A percentile compares a stretch with the other conserved stretches of the same genome.
Evolutionary conservation across 805 yeast species (phyloP).

Genomic region (Jamesozyma rosinii): DNA sequence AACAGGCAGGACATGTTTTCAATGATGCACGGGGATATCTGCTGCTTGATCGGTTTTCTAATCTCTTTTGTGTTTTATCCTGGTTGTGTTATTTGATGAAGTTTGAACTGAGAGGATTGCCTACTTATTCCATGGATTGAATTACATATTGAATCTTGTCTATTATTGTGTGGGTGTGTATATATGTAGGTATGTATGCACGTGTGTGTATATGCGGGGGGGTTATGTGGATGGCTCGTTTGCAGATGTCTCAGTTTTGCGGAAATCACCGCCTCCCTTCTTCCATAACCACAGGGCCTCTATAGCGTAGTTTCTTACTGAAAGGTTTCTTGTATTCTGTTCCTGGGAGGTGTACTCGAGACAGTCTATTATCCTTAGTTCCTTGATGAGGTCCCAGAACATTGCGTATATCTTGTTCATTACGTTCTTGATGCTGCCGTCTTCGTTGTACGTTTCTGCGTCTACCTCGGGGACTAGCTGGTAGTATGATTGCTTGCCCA

Average conservation of each 20-base stretch:
- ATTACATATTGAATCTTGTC: too few relatives aligned
- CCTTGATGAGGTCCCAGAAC: slow-evolving; percentile 66
- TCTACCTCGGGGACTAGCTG: slow-evolving; percentile 41
- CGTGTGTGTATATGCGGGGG: too few relatives aligned
- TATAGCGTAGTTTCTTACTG: slow-evolving; percentile 72
- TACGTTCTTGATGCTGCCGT: slow-evolving; percentile 32
- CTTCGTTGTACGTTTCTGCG: slow-evolving; percentile 31
- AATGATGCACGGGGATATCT: too few relatives aligned
- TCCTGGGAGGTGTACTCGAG: slow-evolving; percentile 65
- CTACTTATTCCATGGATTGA: neutral
- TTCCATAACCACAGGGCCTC: slow-evolving; percentile 91
- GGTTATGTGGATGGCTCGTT: too few relatives aligned
- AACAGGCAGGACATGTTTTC: too few relatives aligned
- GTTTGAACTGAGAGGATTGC: neutral
- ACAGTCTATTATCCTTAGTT: slow-evolving; percentile 53
- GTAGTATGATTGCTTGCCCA: slow-evolving; percentile 54
- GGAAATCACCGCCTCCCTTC: slow-evolving; percentile 36
- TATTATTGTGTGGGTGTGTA: neutral
- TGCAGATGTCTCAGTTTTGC: too few relatives aligned
- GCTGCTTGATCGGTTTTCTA: too few relatives aligned
- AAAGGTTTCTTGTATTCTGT: slow-evolving; percentile 48
- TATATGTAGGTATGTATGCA: neutral
- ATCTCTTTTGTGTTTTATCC: too few relatives aligned
- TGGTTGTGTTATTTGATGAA: too few relatives aligned
- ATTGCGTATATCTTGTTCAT: slow-evolving; percentile 32